Percentiles rank a stretch among this genome's conserved stretches.
phyloP scores from a whole-genome alignment of 202 grass and related monocot species.

The Carex sylvatica region DNA sequence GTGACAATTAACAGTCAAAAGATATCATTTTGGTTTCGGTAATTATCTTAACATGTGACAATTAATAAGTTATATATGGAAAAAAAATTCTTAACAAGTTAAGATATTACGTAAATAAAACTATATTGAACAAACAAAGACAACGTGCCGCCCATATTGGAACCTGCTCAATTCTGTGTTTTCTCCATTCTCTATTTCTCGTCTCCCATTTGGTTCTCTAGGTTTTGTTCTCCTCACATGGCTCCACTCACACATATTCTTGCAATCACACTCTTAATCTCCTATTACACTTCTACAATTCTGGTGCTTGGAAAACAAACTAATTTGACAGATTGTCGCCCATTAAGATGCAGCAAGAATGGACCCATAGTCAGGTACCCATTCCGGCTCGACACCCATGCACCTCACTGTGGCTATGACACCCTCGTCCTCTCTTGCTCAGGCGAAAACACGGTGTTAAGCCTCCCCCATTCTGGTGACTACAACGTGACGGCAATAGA shows the following conservation, averaged over 20 bases:
- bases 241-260: not conserved
- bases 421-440: slow-evolving; percentile 36
- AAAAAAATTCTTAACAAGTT: too few relatives aligned
- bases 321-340: slow-evolving; percentile 17
- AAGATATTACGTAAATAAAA: too few relatives aligned
- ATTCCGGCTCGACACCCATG: slow-evolving; percentile 19
- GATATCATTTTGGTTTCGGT: too few relatives aligned
- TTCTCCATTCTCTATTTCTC: not conserved
- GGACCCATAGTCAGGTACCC: slow-evolving; percentile 38
- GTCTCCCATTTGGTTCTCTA: not conserved
- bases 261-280: not conserved
- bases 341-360: slow-evolving; percentile 1
- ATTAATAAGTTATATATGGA: too few relatives aligned
- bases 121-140: too few relatives aligned
- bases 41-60: too few relatives aligned
- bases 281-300: not conserved
- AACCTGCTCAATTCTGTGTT: too few relatives aligned
- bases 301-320: not conserved
- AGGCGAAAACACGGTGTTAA: slow-evolving; percentile 7
- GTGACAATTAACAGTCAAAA: too few relatives aligned
- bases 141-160: too few relatives aligned
- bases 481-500: slow-evolving; percentile 31
- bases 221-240: not conserved
- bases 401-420: slow-evolving; percentile 22
- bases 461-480: slow-evolving; percentile 11